Evolutionary conservation across 305 asterid species (phyloP).

Genomic region (Solanum hybrid): DNA sequence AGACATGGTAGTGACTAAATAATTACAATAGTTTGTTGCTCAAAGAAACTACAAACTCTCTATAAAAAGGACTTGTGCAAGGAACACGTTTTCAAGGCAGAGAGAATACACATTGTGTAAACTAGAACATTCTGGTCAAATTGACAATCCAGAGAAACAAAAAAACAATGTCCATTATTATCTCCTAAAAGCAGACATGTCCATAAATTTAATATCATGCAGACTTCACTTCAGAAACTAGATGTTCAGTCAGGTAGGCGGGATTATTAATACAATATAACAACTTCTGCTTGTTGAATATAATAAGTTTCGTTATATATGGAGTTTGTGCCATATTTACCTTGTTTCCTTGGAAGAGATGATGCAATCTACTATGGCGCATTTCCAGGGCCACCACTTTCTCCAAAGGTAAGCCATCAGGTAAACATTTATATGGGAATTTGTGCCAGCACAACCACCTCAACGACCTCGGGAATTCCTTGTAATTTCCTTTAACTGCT

Average conservation of each 20-base stretch:
- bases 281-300: background rate
- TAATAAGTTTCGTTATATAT: background rate
- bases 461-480: conserved; percentile 6
- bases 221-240: background rate
- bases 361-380: conserved; percentile 9
- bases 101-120: background rate
- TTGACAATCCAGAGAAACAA: background rate
- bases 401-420: conserved; percentile 3
- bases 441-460: conserved; percentile 15
- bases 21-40: background rate
- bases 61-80: background rate
- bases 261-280: background rate
- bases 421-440: conserved; percentile 1
- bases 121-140: background rate
- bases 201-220: background rate
- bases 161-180: background rate
- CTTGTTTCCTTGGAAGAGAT: conserved; percentile 1
- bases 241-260: background rate
- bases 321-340: background rate
- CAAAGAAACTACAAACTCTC: background rate
- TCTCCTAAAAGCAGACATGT: background rate
- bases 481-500: conserved; percentile 2
- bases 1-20: background rate
- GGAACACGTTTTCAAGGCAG: background rate
- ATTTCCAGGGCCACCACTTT: conserved; percentile 10